Base-by-base conservation (phyloP, 441 rosid genomes). In the Cnidoscolus chayamansa region DNA sequence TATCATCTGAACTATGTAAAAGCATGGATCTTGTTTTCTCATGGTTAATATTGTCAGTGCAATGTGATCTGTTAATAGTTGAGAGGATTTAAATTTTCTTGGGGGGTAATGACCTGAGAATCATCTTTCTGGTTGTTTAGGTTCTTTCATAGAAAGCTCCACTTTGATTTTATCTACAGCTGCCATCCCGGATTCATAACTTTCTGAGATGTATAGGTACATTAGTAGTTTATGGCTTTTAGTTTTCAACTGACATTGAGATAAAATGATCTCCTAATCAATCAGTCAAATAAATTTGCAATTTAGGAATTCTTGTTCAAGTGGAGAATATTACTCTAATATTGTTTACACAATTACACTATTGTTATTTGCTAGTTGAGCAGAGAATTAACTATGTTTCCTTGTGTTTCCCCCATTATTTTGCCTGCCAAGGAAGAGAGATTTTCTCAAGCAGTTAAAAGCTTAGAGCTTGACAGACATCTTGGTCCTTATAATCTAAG, bases 401-500 rank as follows among this genome's bases (percentile, higher is more conserved):
- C 8, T 19, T 74, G 13, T 76, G n/a, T 73, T 63, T 17, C 15
- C 12, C 70, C 61, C 64, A 0, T 20, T 45, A 12, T 63, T 59
- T 31, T 76, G 51, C 55, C 69, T 60, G 31, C 50, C 63, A 73
- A 92, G 97, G 97, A 85, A 82, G 92, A 85, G 81, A 89, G 92
- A 74, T 94, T 82, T 85, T 75, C 81, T 45, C 87, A 80, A 78
- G 88, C 92, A 65, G 93, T 92, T 63, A 80, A 59, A 82, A 77
- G 68, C 71, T 81, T 90, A 80, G 97, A 94, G 85, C 92, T 94
- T 66, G 94, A 94, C 79, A 83, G 83, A 54, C 76, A 85, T 76
- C 91, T 92, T 72, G 97, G 96, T 73, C 95, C 98, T 43, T 91
- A 88, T 81, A 82, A 85, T 80, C 79, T 83, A 66, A 89, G 76